Conservation (phyloP, 2,329 filamentous ascomycete genomes). For the Exophiala oligosperma region DNA sequence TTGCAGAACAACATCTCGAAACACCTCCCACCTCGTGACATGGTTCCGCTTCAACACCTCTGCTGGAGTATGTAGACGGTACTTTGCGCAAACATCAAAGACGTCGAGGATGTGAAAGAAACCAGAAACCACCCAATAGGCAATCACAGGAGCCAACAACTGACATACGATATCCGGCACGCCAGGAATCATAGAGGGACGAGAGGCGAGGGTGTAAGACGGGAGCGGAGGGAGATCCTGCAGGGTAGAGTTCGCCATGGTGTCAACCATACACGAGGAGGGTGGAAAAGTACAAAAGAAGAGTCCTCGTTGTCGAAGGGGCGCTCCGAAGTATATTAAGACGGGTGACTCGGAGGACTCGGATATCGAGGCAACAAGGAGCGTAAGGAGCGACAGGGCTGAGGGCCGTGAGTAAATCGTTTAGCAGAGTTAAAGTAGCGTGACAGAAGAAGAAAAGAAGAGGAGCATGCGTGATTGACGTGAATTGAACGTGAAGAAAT, state of each 20-base stretch:
- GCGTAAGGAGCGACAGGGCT: slow-evolving; percentile 9
- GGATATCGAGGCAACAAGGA: slow-evolving; percentile 1
- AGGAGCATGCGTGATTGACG: background rate
- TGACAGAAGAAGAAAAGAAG: slow-evolving; percentile 20
- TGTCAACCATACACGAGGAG: slow-evolving; percentile 11
- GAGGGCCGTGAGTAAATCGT: slow-evolving; percentile 5
- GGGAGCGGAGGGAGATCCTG: slow-evolving; percentile 78
- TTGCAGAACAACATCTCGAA: slow-evolving; percentile 87
- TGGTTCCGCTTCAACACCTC: slow-evolving; percentile 87
- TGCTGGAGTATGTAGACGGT: slow-evolving; percentile 90
- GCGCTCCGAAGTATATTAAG: slow-evolving; percentile 6
- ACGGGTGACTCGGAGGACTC: slow-evolving; percentile 13
- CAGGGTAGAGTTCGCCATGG: slow-evolving; percentile 23
- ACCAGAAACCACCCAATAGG: slow-evolving; percentile 85
- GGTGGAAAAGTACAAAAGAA: background rate
- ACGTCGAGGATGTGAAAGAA: slow-evolving; percentile 86
- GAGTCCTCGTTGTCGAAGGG: background rate
- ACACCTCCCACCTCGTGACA: slow-evolving; percentile 78
- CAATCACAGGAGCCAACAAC: slow-evolving; percentile 72
- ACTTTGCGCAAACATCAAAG: slow-evolving; percentile 82
- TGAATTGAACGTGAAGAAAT: background rate
- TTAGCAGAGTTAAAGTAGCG: background rate
- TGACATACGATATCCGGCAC: slow-evolving; percentile 80
- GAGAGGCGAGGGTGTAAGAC: slow-evolving; percentile 69
- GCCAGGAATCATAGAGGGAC: slow-evolving; percentile 71